A percentile compares a stretch with the other conserved stretches of the same genome.
Evolutionary conservation across 2,329 filamentous ascomycete genomes (phyloP).

Genomic region (Paradendryphiella salina): DNA sequence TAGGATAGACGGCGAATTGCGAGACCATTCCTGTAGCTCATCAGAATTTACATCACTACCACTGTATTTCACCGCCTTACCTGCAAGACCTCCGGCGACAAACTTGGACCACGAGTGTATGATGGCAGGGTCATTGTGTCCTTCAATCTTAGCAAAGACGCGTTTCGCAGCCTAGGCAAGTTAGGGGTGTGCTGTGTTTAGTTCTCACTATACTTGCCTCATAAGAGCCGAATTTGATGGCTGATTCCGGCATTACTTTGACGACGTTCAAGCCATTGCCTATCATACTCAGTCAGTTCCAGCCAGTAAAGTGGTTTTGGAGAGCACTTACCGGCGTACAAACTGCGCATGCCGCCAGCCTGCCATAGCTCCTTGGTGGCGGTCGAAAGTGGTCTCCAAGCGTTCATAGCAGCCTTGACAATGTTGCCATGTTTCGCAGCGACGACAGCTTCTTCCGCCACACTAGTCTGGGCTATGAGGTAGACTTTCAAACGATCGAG

Average conservation of each 20-base stretch:
- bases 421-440: constrained; percentile 73
- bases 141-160: constrained; percentile 81
- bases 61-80: constrained; percentile 16
- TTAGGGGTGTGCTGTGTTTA: constrained; percentile 15
- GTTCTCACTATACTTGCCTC: constrained; percentile 58
- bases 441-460: constrained; percentile 61
- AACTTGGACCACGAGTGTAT: constrained; percentile 89
- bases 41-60: constrained; percentile 1
- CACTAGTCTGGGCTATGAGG: constrained; percentile 84
- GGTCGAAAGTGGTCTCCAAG: constrained; percentile 69
- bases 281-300: constrained; percentile 47
- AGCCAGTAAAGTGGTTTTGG: background rate
- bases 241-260: constrained; percentile 98
- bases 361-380: constrained; percentile 80
- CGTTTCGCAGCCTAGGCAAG: constrained; percentile 73
- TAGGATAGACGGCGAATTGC: constrained; percentile 93
- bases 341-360: constrained; percentile 81
- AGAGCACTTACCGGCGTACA: constrained; percentile 78
- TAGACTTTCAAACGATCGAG: constrained; percentile 97
- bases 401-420: constrained; percentile 65
- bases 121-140: constrained; percentile 76
- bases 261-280: constrained; percentile 95
- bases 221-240: constrained; percentile 97
- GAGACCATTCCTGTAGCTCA: constrained; percentile 71
- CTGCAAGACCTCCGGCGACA: constrained; percentile 83